Base-by-base conservation (phyloP, 2,329 filamentous ascomycete genomes). In the Beauveria sp. region DNA sequence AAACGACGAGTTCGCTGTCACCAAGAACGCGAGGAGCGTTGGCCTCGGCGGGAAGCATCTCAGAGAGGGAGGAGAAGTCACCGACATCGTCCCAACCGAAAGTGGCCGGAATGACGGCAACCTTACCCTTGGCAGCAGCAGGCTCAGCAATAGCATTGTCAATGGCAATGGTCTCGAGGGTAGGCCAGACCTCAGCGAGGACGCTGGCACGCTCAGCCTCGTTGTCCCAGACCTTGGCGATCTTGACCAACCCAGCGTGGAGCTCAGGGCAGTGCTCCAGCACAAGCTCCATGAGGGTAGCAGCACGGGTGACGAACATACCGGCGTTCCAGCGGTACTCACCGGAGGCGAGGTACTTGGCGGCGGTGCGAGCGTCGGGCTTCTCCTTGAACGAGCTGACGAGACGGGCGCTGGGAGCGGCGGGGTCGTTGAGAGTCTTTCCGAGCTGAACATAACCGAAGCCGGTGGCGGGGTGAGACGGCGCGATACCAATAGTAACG, bases 31-130 rank as follows among this genome's bases (percentile, higher is more conserved):
- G 65, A 16, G 67, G 67, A 8, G 58, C 62, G 58, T 69, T 69
- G 22, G 64, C 63, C 28, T 68, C 67, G 49, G 67, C 66, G 34
- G 67, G 67, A 58, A 69, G 64, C 67, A 69, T 69, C 58, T 69
- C 67, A 1, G 67, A 64, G 38, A 69, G 60, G 18, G 67, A 69
- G 9, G 67, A 69, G 46, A 69, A 69, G 62, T 69, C 67, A 64
- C 67, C 67, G 26, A 69, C 67, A 59, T 69, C 67, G 40, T 69
- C 67, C 67, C 67, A 69, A 63, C 67, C 67, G 46, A 69, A 69
- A 7, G 67, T 69, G 38, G 67, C 66, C 8, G 67, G 67, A 54
- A 69, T 68, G 3, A 69, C 67, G 4, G 67, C 67, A 53, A 69
- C 67, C 56, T 65, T 68, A 60, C 67, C 67, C 38, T 68, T 63